These are phyloP conservation scores for Gomphus bonarii DNA, from an alignment of 1,284 basidiomycete genomes.

Conservation along the genomic window DNA sequence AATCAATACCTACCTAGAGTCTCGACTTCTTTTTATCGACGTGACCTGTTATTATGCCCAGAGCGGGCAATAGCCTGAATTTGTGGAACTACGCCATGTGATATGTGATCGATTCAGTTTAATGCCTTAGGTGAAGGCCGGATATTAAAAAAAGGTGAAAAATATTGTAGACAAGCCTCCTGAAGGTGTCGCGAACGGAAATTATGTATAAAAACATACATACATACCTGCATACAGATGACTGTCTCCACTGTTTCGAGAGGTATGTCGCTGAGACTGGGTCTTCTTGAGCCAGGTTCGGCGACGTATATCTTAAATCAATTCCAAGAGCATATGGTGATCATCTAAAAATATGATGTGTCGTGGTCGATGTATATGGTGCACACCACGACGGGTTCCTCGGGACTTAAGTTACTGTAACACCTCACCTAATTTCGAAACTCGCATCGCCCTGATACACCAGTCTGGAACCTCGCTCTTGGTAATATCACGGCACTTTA, in stretches of 20 bases:
- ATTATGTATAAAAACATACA: not conserved
- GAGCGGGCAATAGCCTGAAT: not conserved
- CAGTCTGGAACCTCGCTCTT: no score
- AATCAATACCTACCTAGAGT: not conserved
- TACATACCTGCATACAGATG: not conserved
- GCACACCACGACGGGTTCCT: not conserved
- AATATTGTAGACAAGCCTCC: not conserved
- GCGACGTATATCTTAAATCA: not conserved
- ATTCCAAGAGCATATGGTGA: not conserved
- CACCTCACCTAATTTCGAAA: no score
- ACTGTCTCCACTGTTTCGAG: not conserved
- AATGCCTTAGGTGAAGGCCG: not conserved
- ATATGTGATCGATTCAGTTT: not conserved
- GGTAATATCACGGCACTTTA: no score
- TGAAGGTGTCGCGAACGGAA: not conserved
- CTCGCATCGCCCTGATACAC: no score
- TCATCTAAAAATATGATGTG: no score
- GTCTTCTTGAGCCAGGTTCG: not conserved
- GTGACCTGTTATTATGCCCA: not conserved
- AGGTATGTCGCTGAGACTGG: not conserved
- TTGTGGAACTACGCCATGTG: not conserved
- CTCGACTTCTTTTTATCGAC: not conserved
- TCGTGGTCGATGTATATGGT: not conserved
- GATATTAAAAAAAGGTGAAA: not conserved
- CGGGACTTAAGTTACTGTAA: not conserved